Evolutionary conservation across 352 stramenopile species (phyloP), one percentile per base, ranked within the genome.

Genomic region (Phytopythium vexans): DNA sequence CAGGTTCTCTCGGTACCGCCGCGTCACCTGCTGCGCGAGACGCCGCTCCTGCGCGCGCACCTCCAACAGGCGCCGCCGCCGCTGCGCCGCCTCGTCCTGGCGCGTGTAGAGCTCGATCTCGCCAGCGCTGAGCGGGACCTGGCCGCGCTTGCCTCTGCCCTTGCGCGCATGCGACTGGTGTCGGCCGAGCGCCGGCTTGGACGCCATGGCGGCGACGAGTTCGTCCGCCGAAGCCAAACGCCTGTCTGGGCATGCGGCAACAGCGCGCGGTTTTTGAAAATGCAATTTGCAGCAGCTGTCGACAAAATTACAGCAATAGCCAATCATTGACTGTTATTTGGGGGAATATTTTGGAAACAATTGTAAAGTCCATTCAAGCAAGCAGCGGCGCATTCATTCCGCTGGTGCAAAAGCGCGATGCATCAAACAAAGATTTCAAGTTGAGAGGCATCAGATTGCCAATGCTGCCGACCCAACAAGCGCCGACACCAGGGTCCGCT

Each of bases 1-100:
- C 46, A 90, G 53, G 55, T 90, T 89, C 9, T 82, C 66, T 39
- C 77, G 78, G 56, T 92, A 92, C 5, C 79, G 74, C 54, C 74
- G 64, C 34, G 82, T 92, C 58, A 92, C 76, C 34, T 86, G 61
- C 59, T 87, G 78, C 41, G 82, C 72, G 1, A 85, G 52, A 38
- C 66, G 72, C 27, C 74, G 76, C 56, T 92, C 82, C 16, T 82
- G 64, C 21, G 77, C 68, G 21, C 82, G 79, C 44, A 89, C 72
- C 15, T 72, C 68, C 41, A 88, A 58, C 27, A 92, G 63, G 6
- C 75, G 74, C 54, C 64, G 64, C 12, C 71, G 66, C 4, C 82
- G 77, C 56, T 65, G 67, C 33, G 67, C 63, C 12, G 66, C 58
- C 51, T 92, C 79, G 36, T 92, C 79, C 38, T 85, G 66, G 8